These are phyloP conservation scores for Botrytis medusae DNA, from an alignment of 2,329 filamentous ascomycete species.

Conservation along the genomic window DNA sequence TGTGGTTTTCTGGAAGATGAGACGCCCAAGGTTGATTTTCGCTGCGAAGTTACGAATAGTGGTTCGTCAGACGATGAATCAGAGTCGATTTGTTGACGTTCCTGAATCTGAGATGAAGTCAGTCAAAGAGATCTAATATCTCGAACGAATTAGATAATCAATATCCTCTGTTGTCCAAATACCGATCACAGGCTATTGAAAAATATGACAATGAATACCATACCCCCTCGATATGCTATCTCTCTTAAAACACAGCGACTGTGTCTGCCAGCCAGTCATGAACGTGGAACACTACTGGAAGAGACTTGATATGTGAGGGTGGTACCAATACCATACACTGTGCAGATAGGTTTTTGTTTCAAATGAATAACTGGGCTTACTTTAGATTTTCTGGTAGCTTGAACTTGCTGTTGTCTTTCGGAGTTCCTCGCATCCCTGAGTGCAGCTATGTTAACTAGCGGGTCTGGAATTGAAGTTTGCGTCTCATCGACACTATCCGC, in stretches of 20 bases:
- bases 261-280: not conserved
- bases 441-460: no score
- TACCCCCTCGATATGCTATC: not conserved
- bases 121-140: not conserved
- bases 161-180: not conserved
- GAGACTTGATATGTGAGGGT: not conserved
- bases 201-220: not conserved
- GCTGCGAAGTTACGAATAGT: not conserved
- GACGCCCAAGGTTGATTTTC: not conserved
- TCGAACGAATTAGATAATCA: not conserved
- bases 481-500: slow-evolving; percentile 27
- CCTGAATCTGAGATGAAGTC: not conserved
- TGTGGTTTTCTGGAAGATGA: not conserved
- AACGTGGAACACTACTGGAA: not conserved
- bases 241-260: not conserved
- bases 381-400: slow-evolving; percentile 1
- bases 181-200: not conserved
- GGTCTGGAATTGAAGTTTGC: slow-evolving; percentile 14
- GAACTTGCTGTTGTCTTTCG: not conserved
- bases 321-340: not conserved
- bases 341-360: not conserved
- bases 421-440: not conserved
- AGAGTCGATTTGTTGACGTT: not conserved
- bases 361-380: not conserved
- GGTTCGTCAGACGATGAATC: slow-evolving; percentile 18